Evolutionary conservation across 2,329 filamentous ascomycete species (phyloP), one percentile per base, ranked within the genome.

Genomic region (Coleophoma eucalyptorum): DNA sequence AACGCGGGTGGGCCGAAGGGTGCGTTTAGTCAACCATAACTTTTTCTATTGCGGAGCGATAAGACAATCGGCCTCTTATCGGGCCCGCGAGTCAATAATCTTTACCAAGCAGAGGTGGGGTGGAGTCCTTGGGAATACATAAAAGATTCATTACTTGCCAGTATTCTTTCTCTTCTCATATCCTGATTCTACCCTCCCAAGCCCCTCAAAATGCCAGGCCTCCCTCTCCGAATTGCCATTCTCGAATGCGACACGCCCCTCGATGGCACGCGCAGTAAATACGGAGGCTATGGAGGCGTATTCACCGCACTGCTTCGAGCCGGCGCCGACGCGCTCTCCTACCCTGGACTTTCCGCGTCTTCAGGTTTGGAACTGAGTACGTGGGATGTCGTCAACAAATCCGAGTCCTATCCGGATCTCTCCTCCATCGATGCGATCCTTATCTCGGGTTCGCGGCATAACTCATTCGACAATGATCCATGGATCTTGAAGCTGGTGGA

Each of bases 221-320:
- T 54, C 6, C 63, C 63, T 35, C 62, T 67, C 43, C 62, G 65
- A 43, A 65, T 97, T 69, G 91, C 92, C 43, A 80, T 97, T 60
- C 84, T 97, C 59, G 90, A 96, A 76, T 87, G 89, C 74, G 93
- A 96, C 70, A 88, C 81, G 1, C 90, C 90, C 1, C 75, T 87
- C 46, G 79, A 83, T 1, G 69, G 78, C 41, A 81, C 86, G 35
- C 72, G 80, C 49, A 77, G 77, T 50, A 81, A 81, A 61, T 91
- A 87, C 69, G 81, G 83, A 47, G 77, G 78, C 53, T 97, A 96
- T 70, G 81, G 83, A 55, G 85, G 83, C 55, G 79, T 90, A 53
- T 90, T 90, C 69, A 76, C 72, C 16, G 64, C 76, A 34, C 76
- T 90, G 10, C 76, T 90, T 47, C 63, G 72, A 44, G 68, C 71